phyloP scores from a whole-genome alignment of 305 asterid genomes.

The Ruellia speciosa region DNA sequence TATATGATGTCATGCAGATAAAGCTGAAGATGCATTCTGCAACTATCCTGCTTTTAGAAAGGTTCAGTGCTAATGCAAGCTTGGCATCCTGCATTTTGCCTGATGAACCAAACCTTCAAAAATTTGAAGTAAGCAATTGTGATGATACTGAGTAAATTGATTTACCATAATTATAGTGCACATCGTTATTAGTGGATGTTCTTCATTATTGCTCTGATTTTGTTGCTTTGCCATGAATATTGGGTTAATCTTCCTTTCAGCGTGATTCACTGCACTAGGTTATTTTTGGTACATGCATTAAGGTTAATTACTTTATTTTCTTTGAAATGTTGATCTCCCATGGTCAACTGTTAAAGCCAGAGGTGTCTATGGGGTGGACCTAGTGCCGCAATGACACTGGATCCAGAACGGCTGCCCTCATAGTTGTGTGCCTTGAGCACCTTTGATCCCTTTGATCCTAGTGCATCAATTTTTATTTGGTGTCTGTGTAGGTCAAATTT shows the following conservation, averaged over 20 bases:
- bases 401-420: too few species aligned
- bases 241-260: not conserved
- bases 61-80: constrained; percentile 41
- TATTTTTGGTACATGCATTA: not conserved
- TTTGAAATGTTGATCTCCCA: too few species aligned
- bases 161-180: not conserved
- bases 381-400: too few species aligned
- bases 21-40: constrained; percentile 38
- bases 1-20: constrained; percentile 43
- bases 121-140: constrained; percentile 46
- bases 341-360: too few species aligned
- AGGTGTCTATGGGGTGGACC: too few species aligned
- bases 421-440: too few species aligned
- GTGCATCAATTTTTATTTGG: too few species aligned
- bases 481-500: too few species aligned
- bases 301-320: not conserved
- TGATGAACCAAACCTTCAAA: constrained; percentile 56
- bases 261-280: too few species aligned
- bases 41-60: constrained; percentile 43
- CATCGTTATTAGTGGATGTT: constrained; percentile 15
- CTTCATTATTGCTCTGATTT: not conserved
- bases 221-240: constrained; percentile 7
- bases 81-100: constrained; percentile 54
- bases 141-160: not conserved
- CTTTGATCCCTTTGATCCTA: too few species aligned